Evolutionary conservation across 257 asterid species (phyloP), one percentile per base, ranked within the genome.

Genomic region (Petunia secreta): DNA sequence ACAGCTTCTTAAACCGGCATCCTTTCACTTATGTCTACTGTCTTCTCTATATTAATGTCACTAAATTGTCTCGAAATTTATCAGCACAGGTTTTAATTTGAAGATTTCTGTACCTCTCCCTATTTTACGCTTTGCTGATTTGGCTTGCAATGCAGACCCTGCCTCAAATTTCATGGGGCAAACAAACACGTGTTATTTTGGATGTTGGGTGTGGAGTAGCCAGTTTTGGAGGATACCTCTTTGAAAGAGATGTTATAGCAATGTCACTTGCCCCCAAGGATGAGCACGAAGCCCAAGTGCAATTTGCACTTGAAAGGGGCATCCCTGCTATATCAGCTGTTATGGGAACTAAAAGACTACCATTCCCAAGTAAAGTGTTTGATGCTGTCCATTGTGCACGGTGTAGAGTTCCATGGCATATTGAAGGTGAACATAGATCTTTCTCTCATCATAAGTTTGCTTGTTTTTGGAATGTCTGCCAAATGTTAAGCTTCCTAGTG

Each of bases 191-290:
- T 67, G 87, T 84, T 14, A 74, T 84, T 63, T 79, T 84, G 82
- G 87, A 84, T 71, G 87, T 84, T 78, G 87, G 87, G 2, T 84
- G 87, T 50, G 87, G 87, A 53, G 87, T 84, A 43, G 87, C 87
- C 34, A 84, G 87, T 46, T 84, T 84, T 40, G 87, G 87, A 54
- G 87, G 87, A 46, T 84, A 73, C 48, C 80, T 84, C 8, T 82
- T 84, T 57, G 85, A 84, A 16, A 84, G 82, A 75, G 79, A 81
- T 84, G 87, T 84, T 16, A 41, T 84, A 58, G 80, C 87, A 10
- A 81, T 84, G 85, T 84, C 87, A 1, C 80, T 84, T 65, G 87
- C 87, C 76, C 87, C 87, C 15, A 81, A 84, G 81, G 87, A 84
- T 67, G 85, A 84, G 78, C 87, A 84, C 34, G 87, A 84, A 76